phyloP scores from a whole-genome alignment of 2,329 filamentous ascomycete genomes.

The Bipolaris zeicola region DNA sequence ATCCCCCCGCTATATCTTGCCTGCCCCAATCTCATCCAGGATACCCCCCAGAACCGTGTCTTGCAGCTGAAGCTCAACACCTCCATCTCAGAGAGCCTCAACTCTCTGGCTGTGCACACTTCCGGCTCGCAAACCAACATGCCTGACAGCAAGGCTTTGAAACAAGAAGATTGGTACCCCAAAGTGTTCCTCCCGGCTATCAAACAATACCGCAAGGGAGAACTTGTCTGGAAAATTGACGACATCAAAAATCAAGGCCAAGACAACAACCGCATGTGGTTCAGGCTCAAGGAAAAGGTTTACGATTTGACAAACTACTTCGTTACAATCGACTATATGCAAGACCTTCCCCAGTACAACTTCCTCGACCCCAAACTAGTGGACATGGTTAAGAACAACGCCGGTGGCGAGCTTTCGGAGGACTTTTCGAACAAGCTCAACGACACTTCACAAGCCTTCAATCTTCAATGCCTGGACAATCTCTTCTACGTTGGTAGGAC shows the following conservation, averaged over 20 bases:
- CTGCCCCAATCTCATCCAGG: conserved; percentile 73
- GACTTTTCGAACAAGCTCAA: conserved; percentile 65
- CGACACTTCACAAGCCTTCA: conserved; percentile 64
- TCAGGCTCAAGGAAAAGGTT: conserved; percentile 73
- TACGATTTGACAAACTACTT: conserved; percentile 96
- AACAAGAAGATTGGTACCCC: conserved; percentile 76
- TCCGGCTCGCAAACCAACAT: conserved; percentile 69
- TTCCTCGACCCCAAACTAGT: conserved; percentile 75
- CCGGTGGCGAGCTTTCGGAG: conserved; percentile 77
- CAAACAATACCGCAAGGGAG: conserved; percentile 83
- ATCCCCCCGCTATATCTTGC: conserved; percentile 74
- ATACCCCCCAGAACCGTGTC: conserved; percentile 50
- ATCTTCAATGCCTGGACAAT: conserved; percentile 79
- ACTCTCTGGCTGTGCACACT: conserved; percentile 66
- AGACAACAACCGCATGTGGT: conserved; percentile 74
- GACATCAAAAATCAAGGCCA: conserved; percentile 69
- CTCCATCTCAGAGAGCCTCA: conserved; percentile 55
- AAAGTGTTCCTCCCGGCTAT: conserved; percentile 77
- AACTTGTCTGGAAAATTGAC: conserved; percentile 72
- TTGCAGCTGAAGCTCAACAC: conserved; percentile 67
- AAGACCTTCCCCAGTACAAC: conserved; percentile 62
- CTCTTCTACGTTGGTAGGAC: conserved; percentile 80
- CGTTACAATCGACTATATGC: conserved; percentile 69
- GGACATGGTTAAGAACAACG: conserved; percentile 72
- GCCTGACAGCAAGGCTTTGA: conserved; percentile 59